Base-by-base conservation (phyloP, 106 monocot species). In the Alisma plantagoaquatica region DNA sequence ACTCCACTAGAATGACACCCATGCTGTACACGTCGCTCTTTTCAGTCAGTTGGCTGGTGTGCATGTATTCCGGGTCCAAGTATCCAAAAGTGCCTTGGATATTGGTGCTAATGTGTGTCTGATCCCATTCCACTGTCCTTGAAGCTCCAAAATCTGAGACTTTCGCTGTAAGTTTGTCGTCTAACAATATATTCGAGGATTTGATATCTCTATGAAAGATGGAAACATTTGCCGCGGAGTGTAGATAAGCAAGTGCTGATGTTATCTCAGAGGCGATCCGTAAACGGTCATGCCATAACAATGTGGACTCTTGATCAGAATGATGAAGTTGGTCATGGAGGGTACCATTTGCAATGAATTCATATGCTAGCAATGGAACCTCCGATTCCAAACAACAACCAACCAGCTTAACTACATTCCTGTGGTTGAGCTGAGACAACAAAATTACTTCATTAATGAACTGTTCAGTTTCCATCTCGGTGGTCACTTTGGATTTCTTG, bases 161-260 rank as follows among this genome's bases (percentile, higher is more conserved):
- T 29, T 78, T 73, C 8, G 72, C 77, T 11, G 56, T 63, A 53
- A 31, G 60, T 7, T 57, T 54, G 0, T 49, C 17, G 29, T 78
- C 77, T 0, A 73, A 33, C 0, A 79, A 56, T 11, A 79, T 74
- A 66, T 75, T 80, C 3, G 70, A 33, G 0, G 70, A 62, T 53
- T 80, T 80, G 8, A 75, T 59, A 29, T 75, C 74, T 0, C 80
- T 11, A 53, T 80, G 80, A 43, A 71, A 25, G 62, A 73, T 73
- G 0, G 63, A 60, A 31, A 16, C 26, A 1, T 49, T n/a, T 16
- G 62, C 46, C 10, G 67, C 55, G 2, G 67, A 77, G 18, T 77
- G 77, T 11, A 77, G 63, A 24, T 78, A 69, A 11, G 73, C 78
- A 0, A 78, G 68, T 10, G 73, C 78, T 17, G 16, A 59, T 3